Evolutionary conservation across 202 grass and related monocot species (phyloP).

Genomic region (Zizania palustris): DNA sequence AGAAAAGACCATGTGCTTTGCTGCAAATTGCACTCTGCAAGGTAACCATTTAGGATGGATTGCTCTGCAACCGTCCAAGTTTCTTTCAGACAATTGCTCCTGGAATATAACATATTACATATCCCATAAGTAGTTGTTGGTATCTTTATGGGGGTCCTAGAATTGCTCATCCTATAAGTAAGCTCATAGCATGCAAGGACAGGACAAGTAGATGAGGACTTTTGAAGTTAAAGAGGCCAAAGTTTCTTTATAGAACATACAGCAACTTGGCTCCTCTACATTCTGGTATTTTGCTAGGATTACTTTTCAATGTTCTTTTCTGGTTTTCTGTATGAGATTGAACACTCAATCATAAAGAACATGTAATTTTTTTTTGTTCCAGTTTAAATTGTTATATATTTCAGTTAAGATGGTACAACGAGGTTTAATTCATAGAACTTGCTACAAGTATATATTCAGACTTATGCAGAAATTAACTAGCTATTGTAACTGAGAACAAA

Average conservation of each 20-base stretch:
- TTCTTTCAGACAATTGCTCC: slow-evolving; percentile 55
- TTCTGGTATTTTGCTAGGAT: slow-evolving; percentile 54
- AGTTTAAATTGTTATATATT: slow-evolving; percentile 12
- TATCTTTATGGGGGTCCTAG: slow-evolving; percentile 50
- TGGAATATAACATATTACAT: slow-evolving; percentile 42
- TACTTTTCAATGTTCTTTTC: slow-evolving; percentile 16
- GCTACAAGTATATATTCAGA: slow-evolving; percentile 7
- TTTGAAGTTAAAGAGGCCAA: slow-evolving; percentile 52
- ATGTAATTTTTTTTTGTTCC: background rate
- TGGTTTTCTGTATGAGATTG: background rate
- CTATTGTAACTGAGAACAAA: slow-evolving; percentile 16
- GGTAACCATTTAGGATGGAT: slow-evolving; percentile 49
- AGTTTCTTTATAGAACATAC: slow-evolving; percentile 51
- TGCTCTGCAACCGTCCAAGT: slow-evolving; percentile 46
- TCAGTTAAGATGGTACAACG: background rate
- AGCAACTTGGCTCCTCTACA: slow-evolving; percentile 46
- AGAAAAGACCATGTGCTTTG: slow-evolving; percentile 58
- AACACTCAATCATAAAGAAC: slow-evolving; percentile 19
- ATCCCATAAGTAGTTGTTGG: slow-evolving; percentile 48
- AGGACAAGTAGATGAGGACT: slow-evolving; percentile 55
- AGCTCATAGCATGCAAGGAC: slow-evolving; percentile 47
- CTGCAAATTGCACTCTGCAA: slow-evolving; percentile 50
- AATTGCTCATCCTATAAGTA: slow-evolving; percentile 59
- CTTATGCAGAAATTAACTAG: slow-evolving; percentile 6
- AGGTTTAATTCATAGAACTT: background rate